Conservation (phyloP, 2,329 filamentous ascomycete genomes). For the Cladosporium austrohemisphaericum region DNA sequence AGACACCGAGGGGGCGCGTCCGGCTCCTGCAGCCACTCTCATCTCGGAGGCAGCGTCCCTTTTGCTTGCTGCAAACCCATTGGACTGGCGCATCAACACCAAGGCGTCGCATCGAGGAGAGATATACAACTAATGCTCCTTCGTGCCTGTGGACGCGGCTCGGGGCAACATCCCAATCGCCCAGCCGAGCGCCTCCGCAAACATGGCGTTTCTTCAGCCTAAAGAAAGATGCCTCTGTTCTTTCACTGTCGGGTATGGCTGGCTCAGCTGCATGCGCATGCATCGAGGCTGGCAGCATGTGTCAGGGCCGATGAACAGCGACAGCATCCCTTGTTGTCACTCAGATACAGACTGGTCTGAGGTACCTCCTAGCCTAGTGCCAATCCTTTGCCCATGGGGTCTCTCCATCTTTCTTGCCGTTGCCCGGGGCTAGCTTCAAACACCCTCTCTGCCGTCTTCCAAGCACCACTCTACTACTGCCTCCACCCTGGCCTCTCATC, state of each 20-base stretch:
- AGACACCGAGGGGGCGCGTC: not conserved
- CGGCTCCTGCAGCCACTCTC: conserved; percentile 12
- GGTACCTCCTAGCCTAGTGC: too few species aligned
- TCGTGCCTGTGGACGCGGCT: not conserved
- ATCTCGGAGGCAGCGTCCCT: not conserved
- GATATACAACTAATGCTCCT: not conserved
- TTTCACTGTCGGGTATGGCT: conserved; percentile 5
- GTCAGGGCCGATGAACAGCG: not conserved
- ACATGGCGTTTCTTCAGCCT: conserved; percentile 2
- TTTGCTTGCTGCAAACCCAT: not conserved
- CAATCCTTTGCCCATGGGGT: conserved; percentile 3
- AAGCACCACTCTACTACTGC: not conserved
- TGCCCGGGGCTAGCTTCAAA: not conserved
- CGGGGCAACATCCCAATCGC: not conserved
- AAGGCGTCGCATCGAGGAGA: not conserved
- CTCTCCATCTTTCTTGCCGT: conserved; percentile 1
- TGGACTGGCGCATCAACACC: not conserved
- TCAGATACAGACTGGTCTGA: too few species aligned
- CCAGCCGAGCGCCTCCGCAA: conserved; percentile 2
- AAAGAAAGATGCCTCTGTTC: not conserved
- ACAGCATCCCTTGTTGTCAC: not conserved
- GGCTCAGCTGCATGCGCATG: conserved; percentile 8
- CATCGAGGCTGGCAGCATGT: not conserved
- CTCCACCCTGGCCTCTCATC: not conserved
- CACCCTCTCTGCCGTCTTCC: not conserved